Evolutionary conservation across 2,329 filamentous ascomycete genomes (phyloP), one percentile per base, ranked within the genome.

Genomic region (Beauveria australis): DNA sequence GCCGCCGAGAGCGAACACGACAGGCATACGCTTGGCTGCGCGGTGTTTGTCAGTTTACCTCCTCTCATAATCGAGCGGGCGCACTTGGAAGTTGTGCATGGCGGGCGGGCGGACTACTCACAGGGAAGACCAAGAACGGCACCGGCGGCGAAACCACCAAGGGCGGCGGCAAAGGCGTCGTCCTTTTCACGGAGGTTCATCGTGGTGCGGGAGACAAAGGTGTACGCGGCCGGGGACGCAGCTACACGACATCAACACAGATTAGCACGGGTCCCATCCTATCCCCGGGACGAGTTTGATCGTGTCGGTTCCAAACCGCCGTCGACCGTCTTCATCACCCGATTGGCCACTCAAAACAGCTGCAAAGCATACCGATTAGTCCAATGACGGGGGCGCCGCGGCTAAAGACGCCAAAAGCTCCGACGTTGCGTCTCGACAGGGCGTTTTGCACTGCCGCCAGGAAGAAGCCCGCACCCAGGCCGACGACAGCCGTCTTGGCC

Each of bases 111-210:
- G 16, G 44, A 16, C 46, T 28, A 70, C 85, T 62, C 82, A 96
- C 92, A 82, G 68, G 81, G 79, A 62, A 95, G 72, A 59, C 91
- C 92, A 51, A 92, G 70, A 59, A 91, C 79, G 48, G 85, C 79
- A 65, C 92, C 92, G 54, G 83, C 86, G 55, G 89, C 78, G 74
- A 94, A 91, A 60, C 91, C 91, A 66, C 87, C 91, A 63, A 92
- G 78, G 46, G 85, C 83, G 60, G 86, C 79, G 74, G 92, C 94
- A 77, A 83, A 88, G 66, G 81, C 78, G 72, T 96, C 92, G 62
- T 96, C 85, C 78, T 89, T 91, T 75, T 92, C 82, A 69, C 92
- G 87, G 66, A 97, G 79, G 77, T 97, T 97, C 74, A 91, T 90
- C 51, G 88, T 81, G 54, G 90, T 89, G 67, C 82, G 83, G 68